Base-by-base conservation (phyloP, 1,139 yeast species). In the Casaregolazyma suthepensis region DNA sequence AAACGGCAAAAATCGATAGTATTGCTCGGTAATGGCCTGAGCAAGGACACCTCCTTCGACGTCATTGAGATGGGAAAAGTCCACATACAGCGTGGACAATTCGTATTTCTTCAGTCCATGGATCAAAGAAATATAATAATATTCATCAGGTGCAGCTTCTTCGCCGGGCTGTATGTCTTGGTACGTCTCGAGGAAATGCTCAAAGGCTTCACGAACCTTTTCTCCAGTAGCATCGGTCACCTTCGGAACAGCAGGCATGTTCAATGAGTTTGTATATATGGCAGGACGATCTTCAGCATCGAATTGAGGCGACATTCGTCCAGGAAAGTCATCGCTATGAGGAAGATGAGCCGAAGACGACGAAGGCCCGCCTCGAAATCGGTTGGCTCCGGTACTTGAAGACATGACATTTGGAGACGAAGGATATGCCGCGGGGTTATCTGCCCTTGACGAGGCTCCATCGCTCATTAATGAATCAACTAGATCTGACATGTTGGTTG, bases 201-300 rank as follows among this genome's bases (percentile, higher is more conserved):
- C 96, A 68, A 93, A 93, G 29, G 94, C 83, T 67, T 90, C 96
- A 52, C 94, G 79, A 15, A 93, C 97, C 62, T 89, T 88, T 66
- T 91, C 97, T 57, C 96, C 97, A 5, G 96, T 90, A 45, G 85
- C 82, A 73, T 93, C 99, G 19, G 82, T 81, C 31, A 93, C 96
- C 67, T 87, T 88, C 40, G 96, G 91, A 51, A 91, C 89, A 5
- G 60, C 63, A 12, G 60, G 52, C 31, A 55, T 47, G 35, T 56
- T 52, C 43, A 51, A 29, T 15, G 55, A 56, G 18, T 55, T 57
- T 44, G 57, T 31, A 29, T 57, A 37, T 9, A 58, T 50, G 35
- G 48, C 52, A 13, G 58, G 51, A 12, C 52, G 56, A 26, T 52
- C 56, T 37, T 54, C 57, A 10, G 50, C 56, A 18, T 52, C 54